Evolutionary conservation across 768 basidiomycete species (phyloP).

Genomic region (Pleurotus ostreatus): DNA sequence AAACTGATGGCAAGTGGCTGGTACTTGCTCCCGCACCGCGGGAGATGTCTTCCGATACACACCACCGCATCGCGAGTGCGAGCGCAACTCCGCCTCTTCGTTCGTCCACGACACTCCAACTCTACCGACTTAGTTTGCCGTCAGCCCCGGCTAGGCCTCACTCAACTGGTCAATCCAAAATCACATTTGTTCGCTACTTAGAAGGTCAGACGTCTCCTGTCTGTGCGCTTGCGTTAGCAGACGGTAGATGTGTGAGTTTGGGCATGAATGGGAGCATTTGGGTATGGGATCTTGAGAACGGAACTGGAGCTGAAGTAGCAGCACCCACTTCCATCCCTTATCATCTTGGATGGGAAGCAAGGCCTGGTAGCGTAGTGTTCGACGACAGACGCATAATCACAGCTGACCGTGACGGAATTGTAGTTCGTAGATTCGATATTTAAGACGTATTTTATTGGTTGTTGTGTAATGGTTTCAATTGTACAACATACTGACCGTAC

Average conservation of each 20-base stretch:
- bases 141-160: conserved; percentile 37
- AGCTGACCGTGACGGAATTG: conserved; percentile 31
- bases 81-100: conserved; percentile 14
- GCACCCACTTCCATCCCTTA: conserved; percentile 19
- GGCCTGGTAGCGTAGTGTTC: conserved; percentile 51
- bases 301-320: conserved; percentile 41
- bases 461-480: neutral
- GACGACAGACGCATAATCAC: conserved; percentile 74
- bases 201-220: conserved; percentile 69
- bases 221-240: conserved; percentile 65
- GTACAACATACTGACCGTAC: neutral
- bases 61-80: conserved; percentile 18
- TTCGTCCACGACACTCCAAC: conserved; percentile 56
- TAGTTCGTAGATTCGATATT: conserved; percentile 56
- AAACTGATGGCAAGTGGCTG: conserved; percentile 85
- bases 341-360: conserved; percentile 1
- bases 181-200: conserved; percentile 68
- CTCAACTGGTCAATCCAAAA: conserved; percentile 51
- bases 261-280: conserved; percentile 70
- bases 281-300: conserved; percentile 83
- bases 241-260: conserved; percentile 79
- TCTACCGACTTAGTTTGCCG: conserved; percentile 71
- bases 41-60: conserved; percentile 17
- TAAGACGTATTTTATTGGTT: conserved; percentile 20
- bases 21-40: conserved; percentile 59